These are phyloP conservation scores for Penicillium silybi DNA, from an alignment of 495 filamentous ascomycete species.

Conservation along the genomic window DNA sequence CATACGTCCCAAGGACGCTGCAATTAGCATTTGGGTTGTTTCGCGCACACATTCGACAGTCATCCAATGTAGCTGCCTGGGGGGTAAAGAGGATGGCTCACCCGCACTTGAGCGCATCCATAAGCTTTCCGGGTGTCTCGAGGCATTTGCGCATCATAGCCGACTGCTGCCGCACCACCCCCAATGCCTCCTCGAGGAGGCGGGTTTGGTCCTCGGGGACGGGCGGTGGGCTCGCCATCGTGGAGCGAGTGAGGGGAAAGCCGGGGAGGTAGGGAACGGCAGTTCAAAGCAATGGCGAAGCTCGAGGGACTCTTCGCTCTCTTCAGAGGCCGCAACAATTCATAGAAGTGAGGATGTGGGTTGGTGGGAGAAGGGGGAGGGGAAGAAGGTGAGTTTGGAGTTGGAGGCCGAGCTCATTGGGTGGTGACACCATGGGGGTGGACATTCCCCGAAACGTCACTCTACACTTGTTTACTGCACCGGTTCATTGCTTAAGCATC, in stretches of 20 bases:
- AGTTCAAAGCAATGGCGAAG: background rate
- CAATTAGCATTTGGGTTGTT: constrained; percentile 13
- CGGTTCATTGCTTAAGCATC: background rate
- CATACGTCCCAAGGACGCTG: constrained; percentile 6
- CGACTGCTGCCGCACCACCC: constrained; percentile 94
- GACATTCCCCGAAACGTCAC: constrained; percentile 23
- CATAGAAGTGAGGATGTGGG: constrained; percentile 4
- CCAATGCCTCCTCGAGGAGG: constrained; percentile 93
- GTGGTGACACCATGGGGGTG: constrained; percentile 10
- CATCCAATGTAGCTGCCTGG: constrained; percentile 34
- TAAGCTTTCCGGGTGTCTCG: constrained; percentile 96
- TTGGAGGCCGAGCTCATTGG: constrained; percentile 12
- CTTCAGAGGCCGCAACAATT: constrained; percentile 6
- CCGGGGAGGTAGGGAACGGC: constrained; percentile 6
- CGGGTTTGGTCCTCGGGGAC: constrained; percentile 86
- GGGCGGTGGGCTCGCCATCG: constrained; percentile 59
- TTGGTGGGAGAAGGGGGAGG: background rate
- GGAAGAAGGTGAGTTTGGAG: constrained; percentile 12
- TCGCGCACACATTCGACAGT: constrained; percentile 5
- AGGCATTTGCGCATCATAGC: constrained; percentile 94
- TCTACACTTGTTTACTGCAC: background rate
- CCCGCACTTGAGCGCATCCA: constrained; percentile 99
- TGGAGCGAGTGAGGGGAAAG: constrained; percentile 21
- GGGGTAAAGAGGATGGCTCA: constrained; percentile 37
- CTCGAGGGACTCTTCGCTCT: background rate